Evolutionary conservation across 2,329 filamentous ascomycete genomes (phyloP), one percentile per base, ranked within the genome.

Genomic region (Knufia petricola): DNA sequence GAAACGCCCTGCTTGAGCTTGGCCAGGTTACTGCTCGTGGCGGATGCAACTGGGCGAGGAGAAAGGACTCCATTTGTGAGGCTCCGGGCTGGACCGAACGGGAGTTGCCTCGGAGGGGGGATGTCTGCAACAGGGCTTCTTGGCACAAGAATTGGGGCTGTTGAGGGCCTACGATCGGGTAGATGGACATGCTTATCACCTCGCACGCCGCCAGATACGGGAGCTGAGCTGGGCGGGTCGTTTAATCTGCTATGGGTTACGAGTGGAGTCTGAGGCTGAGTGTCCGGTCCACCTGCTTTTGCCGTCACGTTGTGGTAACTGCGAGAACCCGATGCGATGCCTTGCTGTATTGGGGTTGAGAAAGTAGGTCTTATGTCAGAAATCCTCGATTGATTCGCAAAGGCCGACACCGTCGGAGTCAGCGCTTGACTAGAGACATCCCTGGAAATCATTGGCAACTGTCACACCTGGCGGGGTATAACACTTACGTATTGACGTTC

Each of bases 91-190:
- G 13, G 24, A 21, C 59, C 46, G 48, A 71, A 72, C 2, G 69
- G 69, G 0, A 72, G 60, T 13, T 65, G 59, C 51, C 69, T 54
- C 51, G 62, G 69, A 17, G 69, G 69, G 13, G 69, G 69, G n/a
- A 71, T 58, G 45, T 63, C 56, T 39, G 64, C 54, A 26, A 62
- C 60, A 3, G 67, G 55, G 32, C 24, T 31, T 23, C 32, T 23
- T n/a, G 57, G 51, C 20, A 62, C 53, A 17, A 55, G 60, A 2
- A 51, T 54, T 17, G 61, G 59, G 4, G 59, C 54, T 4, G 63
- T 63, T 4, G 59, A 55, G 8, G 59, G 61, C 40, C 59, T 58
- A 2, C 53, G 51, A 15, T 51, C 50, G 34, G 40, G 44, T 15
- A 51, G 19, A 17, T 48, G 12, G 17, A 40, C 42, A 6, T 23